Evolutionary conservation across 192 early-diverging fungal species (phyloP), one percentile per base, ranked within the genome.

Genomic region (Linnemannia exigua): DNA sequence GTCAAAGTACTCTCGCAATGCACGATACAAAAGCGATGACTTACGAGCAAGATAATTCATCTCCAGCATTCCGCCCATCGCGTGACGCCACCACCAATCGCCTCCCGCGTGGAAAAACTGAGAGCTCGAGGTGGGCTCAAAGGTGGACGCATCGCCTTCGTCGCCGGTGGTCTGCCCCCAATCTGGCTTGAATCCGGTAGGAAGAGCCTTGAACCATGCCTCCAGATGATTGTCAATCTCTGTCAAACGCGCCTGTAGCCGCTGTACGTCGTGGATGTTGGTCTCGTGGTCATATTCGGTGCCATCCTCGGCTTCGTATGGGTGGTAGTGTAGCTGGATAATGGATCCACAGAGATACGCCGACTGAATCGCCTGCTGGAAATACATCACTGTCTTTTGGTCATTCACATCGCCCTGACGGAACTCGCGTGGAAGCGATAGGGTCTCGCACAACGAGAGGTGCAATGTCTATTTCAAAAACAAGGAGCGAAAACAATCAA

Each of bases 11-110:
- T 51, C 38, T 48, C 71, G 25, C n/a, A 20, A 36, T 16, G 46
- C 3, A 47, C 7, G 19, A 70, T 46, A 72, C 37, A 25, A n/a
- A 72, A 44, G n/a, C 28, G n/a, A 22, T 15, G 25, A 76, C 83
- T 79, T 86, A 86, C 84, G 84, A 17, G 69, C 84, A 52, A 54
- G 52, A 25, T 86, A 86, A 41, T 75, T 76, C 70, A 86, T 76
- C 33, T 86, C 84, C 3, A 80, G 58, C 74, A 86, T 33, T 9
- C 74, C 58, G 6, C 84, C 84, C 69, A 80, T 73, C 0, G 77
- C 69, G 67, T 86, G 84, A 8, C 79, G 84, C 84, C 84, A 86
- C 84, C 84, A 86, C 84, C 84, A 86, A 44, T 86, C 84, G 46
- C 84, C 84, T 8, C 84, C 84, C 14, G 77, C 84, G 33, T 79